Conservation (phyloP, 2,329 filamentous ascomycete genomes). For the Aspergillus latus region DNA sequence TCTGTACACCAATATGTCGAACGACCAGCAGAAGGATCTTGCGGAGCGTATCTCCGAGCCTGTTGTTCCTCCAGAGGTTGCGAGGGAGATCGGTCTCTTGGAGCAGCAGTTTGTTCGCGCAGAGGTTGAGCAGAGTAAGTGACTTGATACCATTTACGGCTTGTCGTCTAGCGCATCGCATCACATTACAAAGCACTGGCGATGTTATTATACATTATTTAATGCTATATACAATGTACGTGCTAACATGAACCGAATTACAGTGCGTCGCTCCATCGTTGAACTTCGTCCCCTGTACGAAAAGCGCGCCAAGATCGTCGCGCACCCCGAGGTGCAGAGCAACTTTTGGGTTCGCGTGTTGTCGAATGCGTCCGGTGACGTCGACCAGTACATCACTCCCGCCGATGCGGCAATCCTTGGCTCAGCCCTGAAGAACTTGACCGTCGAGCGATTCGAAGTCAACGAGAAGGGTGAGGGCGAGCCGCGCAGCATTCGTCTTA, state of each 20-base stretch:
- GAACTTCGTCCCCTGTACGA: slow-evolving; percentile 71
- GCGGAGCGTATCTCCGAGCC: slow-evolving; percentile 37
- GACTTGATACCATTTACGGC: slow-evolving; percentile 48
- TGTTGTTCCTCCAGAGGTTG: slow-evolving; percentile 48
- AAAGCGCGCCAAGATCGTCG: slow-evolving; percentile 69
- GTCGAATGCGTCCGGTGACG: slow-evolving; percentile 78
- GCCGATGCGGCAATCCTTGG: slow-evolving; percentile 70
- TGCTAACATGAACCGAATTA: not conserved
- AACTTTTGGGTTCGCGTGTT: slow-evolving; percentile 96
- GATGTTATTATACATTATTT: not conserved
- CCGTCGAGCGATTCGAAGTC: slow-evolving; percentile 79
- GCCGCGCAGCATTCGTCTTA: slow-evolving; percentile 75
- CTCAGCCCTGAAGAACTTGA: slow-evolving; percentile 65
- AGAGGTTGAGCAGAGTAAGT: slow-evolving; percentile 66
- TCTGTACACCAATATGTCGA: not conserved
- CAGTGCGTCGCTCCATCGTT: slow-evolving; percentile 71
- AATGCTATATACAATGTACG: not conserved
- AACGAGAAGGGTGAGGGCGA: slow-evolving; percentile 61
- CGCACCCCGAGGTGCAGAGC: slow-evolving; percentile 57
- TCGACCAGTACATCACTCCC: slow-evolving; percentile 85
- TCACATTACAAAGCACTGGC: not conserved
- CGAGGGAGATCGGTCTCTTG: slow-evolving; percentile 67
- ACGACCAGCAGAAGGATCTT: slow-evolving; percentile 2
- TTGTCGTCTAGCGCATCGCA: not conserved
- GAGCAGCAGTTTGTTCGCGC: slow-evolving; percentile 82